phyloP scores from a whole-genome alignment of 2,329 filamentous ascomycete genomes.

The Epichloe glyceriae region DNA sequence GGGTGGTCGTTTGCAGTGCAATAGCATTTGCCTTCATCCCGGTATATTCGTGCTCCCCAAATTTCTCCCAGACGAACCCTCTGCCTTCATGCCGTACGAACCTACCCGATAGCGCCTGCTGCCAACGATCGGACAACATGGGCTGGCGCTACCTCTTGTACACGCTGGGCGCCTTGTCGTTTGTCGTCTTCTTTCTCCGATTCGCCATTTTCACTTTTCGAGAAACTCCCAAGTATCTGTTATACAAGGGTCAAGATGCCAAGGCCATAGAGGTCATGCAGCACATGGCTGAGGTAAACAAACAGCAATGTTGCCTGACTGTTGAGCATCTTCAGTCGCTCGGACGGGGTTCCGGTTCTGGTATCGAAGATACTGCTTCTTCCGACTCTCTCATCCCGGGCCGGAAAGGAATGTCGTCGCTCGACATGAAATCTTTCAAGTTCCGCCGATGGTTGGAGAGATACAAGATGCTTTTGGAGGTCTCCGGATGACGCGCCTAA shows the following conservation, averaged over 20 bases:
- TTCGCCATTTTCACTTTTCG: slow-evolving; percentile 33
- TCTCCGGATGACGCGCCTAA: slow-evolving; percentile 21
- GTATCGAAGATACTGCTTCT: slow-evolving; percentile 2
- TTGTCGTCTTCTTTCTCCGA: slow-evolving; percentile 30
- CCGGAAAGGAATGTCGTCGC: not conserved
- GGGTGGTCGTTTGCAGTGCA: slow-evolving; percentile 36
- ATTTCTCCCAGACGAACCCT: slow-evolving; percentile 28
- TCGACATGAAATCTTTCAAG: not conserved
- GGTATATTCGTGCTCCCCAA: slow-evolving; percentile 34
- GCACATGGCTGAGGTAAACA: slow-evolving; percentile 29
- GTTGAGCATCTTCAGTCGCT: slow-evolving; percentile 22
- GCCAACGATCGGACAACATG: slow-evolving; percentile 25
- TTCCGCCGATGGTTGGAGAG: slow-evolving; percentile 10
- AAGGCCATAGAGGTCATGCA: slow-evolving; percentile 35
- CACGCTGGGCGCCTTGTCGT: slow-evolving; percentile 29
- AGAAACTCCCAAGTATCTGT: slow-evolving; percentile 33
- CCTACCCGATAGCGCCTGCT: slow-evolving; percentile 12
- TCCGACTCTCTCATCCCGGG: not conserved
- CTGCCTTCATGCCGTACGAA: slow-evolving; percentile 13
- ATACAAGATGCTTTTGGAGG: slow-evolving; percentile 22
- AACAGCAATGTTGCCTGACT: slow-evolving; percentile 21
- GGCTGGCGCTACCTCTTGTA: slow-evolving; percentile 37
- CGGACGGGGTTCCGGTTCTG: slow-evolving; percentile 3
- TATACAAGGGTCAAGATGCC: slow-evolving; percentile 29
- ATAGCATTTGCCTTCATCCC: slow-evolving; percentile 42